Base-by-base conservation (phyloP, 2,329 filamentous ascomycete genomes). In the Cercospora brassicicola region DNA sequence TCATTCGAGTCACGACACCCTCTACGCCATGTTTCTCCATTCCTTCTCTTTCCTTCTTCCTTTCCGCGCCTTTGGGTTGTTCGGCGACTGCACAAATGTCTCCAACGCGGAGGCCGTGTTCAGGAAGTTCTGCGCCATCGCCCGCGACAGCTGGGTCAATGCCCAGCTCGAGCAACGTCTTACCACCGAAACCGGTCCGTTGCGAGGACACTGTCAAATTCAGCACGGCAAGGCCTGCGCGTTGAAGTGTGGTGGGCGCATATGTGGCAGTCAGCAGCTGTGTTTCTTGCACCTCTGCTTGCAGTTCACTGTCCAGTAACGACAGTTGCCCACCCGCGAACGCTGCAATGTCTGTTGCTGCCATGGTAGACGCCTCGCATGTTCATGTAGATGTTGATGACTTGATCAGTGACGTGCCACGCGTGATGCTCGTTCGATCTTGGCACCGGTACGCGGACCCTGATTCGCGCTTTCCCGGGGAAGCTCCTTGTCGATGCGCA, bases 171-270 rank as follows among this genome's bases (percentile, higher is more conserved):
- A 97, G 82, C 1, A 99, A 90, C 0, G 92, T 93, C 71, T 93
- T 91, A n/a, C 95, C 95, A 15, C 94, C 95, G 42, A 97, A 84
- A 0, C 95, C 95, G 0, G 95, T 99, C 31, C 94, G 90, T 77
- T 91, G 91, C 18, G 91, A 90, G 10, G 86, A 83, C 36, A 96
- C 82, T 33, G 87, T 82, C 8, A 98, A 87, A 79, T 94, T 94
- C 15, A 89, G 88, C 74, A 95, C 84, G 33, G 92, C 92, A 48
- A 93, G 85, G n/a, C 92, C 92, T 5, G 91, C 91, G 67, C 90
- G 88, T 76, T 92, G 87, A 11, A 96, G 87, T 0, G 87, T 84
- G 0, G 86, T 82, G 4, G 92, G 92, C 59, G 89, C 88, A 78
- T 91, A 87, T 56, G 86, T 86, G 55, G 88, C 84, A 67, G 93